These are phyloP conservation scores for Talaromyces sp. DNA, from an alignment of 2,329 filamentous ascomycete species.

Conservation along the genomic window DNA sequence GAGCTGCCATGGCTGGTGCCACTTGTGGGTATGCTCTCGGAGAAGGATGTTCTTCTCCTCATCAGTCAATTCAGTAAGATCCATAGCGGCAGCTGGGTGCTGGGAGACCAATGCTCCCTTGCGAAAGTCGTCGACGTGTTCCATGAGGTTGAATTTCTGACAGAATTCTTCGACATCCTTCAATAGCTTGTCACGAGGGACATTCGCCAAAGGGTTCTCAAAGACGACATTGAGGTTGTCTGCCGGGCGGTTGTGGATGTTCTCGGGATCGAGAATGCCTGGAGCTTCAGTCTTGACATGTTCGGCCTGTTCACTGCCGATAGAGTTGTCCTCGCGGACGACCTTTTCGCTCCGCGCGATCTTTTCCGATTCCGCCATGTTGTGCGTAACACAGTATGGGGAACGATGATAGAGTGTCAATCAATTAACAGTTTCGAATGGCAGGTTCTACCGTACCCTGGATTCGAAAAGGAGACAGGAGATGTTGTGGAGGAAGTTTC, in stretches of 20 bases:
- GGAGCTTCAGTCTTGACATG: slow-evolving; percentile 15
- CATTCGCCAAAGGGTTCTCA: slow-evolving; percentile 56
- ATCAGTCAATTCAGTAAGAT: slow-evolving; percentile 48
- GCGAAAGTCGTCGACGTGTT: slow-evolving; percentile 50
- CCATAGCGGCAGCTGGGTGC: slow-evolving; percentile 50
- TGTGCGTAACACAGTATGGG: not conserved
- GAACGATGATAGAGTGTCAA: not conserved
- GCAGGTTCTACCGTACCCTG: slow-evolving; percentile 1
- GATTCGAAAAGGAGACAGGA: not conserved
- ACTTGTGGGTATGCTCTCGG: slow-evolving; percentile 51
- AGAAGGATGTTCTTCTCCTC: slow-evolving; percentile 44
- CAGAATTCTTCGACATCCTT: slow-evolving; percentile 57
- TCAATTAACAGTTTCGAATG: not conserved
- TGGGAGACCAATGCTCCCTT: slow-evolving; percentile 56
- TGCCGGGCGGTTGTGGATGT: slow-evolving; percentile 27
- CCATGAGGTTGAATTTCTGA: slow-evolving; percentile 47
- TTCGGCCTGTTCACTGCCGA: slow-evolving; percentile 20
- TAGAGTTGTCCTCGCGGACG: slow-evolving; percentile 14
- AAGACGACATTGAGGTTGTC: slow-evolving; percentile 41
- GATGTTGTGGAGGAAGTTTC: not conserved
- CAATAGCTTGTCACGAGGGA: slow-evolving; percentile 54
- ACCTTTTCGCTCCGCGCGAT: slow-evolving; percentile 5
- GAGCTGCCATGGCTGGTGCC: slow-evolving; percentile 51
- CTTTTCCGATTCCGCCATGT: slow-evolving; percentile 19
- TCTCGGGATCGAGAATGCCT: slow-evolving; percentile 23